These are phyloP conservation scores for Thermothielavioides terrestris DNA, from an alignment of 495 filamentous ascomycete species.

Conservation along the genomic window DNA sequence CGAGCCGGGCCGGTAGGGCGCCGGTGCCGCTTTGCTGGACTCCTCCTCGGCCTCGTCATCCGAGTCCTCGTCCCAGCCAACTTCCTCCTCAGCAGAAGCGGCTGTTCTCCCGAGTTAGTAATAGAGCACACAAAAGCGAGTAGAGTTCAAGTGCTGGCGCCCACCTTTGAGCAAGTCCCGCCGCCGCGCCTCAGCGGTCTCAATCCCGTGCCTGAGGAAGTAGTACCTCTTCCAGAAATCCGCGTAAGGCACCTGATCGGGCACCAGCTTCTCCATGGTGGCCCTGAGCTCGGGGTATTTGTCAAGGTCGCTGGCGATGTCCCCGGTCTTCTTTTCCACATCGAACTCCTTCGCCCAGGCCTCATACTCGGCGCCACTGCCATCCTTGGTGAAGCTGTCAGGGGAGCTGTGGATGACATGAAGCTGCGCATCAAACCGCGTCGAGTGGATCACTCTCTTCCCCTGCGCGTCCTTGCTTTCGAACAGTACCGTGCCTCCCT, in stretches of 20 bases:
- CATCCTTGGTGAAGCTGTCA: constrained; percentile 80
- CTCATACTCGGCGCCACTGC: constrained; percentile 62
- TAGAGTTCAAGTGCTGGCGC: constrained; percentile 13
- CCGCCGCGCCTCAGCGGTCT: constrained; percentile 87
- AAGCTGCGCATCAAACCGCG: constrained; percentile 88
- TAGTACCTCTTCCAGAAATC: constrained; percentile 96
- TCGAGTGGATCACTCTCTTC: constrained; percentile 85
- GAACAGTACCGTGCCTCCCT: constrained; percentile 56
- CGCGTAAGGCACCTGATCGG: constrained; percentile 76
- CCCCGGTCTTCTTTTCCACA: constrained; percentile 74
- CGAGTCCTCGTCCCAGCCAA: constrained; percentile 70
- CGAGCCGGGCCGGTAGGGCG: constrained; percentile 32
- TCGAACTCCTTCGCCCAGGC: constrained; percentile 69
- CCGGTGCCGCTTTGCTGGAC: constrained; percentile 18
- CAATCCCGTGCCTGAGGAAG: constrained; percentile 86
- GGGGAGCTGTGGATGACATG: constrained; percentile 84
- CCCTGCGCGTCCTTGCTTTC: constrained; percentile 88
- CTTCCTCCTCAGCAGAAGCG: constrained; percentile 61
- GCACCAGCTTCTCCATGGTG: constrained; percentile 94
- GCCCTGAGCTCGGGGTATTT: constrained; percentile 79
- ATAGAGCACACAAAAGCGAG: neutral
- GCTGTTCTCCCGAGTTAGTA: constrained; percentile 39
- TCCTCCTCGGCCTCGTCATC: constrained; percentile 8
- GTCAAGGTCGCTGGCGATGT: constrained; percentile 73
- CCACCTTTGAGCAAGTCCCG: constrained; percentile 87